Conservation (phyloP, 352 stramenopile species). For the Thraustotheca clavata region DNA sequence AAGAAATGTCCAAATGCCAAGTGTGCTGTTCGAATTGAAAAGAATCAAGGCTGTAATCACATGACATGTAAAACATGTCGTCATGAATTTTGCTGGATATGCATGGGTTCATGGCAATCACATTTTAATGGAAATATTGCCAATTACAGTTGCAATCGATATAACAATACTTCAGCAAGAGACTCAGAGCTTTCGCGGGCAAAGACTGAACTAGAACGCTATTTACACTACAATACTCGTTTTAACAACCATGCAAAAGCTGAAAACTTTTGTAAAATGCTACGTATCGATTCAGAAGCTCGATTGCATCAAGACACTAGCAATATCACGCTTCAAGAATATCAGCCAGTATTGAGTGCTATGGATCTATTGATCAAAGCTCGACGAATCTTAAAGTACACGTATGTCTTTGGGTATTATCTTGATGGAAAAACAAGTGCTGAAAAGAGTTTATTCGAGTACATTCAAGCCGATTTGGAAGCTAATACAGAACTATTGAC, state of each 20-base stretch:
- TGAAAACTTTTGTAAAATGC: slow-evolving; percentile 7
- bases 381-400: slow-evolving; percentile 22
- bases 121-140: slow-evolving; percentile 11
- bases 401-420: slow-evolving; percentile 23
- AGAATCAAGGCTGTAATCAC: slow-evolving; percentile 69
- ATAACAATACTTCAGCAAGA: slow-evolving; percentile 27
- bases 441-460: slow-evolving; percentile 18
- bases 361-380: slow-evolving; percentile 20
- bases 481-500: slow-evolving; percentile 18
- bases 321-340: slow-evolving; percentile 65
- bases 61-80: slow-evolving; percentile 48
- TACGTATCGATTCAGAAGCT: not conserved
- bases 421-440: not conserved
- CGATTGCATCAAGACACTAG: slow-evolving; percentile 54
- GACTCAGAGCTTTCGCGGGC: slow-evolving; percentile 44
- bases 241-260: slow-evolving; percentile 15
- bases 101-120: slow-evolving; percentile 28
- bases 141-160: slow-evolving; percentile 95
- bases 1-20: slow-evolving; percentile 35
- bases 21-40: slow-evolving; percentile 52
- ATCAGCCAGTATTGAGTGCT: slow-evolving; percentile 15
- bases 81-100: slow-evolving; percentile 70
- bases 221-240: slow-evolving; percentile 91
- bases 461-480: slow-evolving; percentile 13
- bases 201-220: slow-evolving; percentile 83